Evolutionary conservation across 352 stramenopile genomes (phyloP).

Genomic region (Chrysophaeum taylorii): DNA sequence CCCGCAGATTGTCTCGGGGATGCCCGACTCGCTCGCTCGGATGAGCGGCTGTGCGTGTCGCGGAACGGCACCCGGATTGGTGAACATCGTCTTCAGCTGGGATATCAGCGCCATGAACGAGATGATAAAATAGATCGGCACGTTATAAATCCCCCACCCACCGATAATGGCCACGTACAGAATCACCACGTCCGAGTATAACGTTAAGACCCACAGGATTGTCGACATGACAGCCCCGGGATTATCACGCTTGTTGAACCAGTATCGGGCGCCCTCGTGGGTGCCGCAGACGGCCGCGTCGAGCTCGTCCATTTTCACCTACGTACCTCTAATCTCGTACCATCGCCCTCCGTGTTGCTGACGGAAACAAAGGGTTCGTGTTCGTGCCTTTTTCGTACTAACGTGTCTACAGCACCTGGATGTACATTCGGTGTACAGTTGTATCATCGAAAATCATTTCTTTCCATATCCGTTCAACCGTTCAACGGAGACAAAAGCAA

Average conservation of each 20-base stretch:
- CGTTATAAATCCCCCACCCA: background rate
- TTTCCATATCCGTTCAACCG: too few relatives aligned
- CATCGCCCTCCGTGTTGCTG: too few relatives aligned
- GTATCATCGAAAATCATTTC: too few relatives aligned
- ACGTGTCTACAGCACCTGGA: too few relatives aligned
- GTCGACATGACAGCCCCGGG: constrained; percentile 2
- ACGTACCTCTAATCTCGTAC: too few relatives aligned
- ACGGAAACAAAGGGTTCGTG: too few relatives aligned
- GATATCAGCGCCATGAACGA: constrained; percentile 13
- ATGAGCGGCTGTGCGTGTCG: constrained; percentile 5
- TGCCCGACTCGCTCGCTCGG: background rate
- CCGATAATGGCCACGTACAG: background rate
- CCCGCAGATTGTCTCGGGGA: constrained; percentile 30
- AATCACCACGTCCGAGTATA: background rate
- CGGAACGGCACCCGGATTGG: constrained; percentile 14
- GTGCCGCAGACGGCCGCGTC: constrained; percentile 4
- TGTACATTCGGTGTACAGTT: too few relatives aligned
- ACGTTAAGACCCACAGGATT: constrained; percentile 2
- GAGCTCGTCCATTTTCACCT: constrained; percentile 12
- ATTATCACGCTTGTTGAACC: constrained; percentile 10
- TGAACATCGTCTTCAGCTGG: constrained; percentile 19
- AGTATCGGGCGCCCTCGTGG: constrained; percentile 4
- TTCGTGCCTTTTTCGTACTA: too few relatives aligned
- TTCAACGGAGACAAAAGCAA: too few relatives aligned
- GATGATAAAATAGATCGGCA: background rate